These are phyloP conservation scores for Tricholoma terreum DNA, from an alignment of 768 basidiomycete species.

Conservation along the genomic window DNA sequence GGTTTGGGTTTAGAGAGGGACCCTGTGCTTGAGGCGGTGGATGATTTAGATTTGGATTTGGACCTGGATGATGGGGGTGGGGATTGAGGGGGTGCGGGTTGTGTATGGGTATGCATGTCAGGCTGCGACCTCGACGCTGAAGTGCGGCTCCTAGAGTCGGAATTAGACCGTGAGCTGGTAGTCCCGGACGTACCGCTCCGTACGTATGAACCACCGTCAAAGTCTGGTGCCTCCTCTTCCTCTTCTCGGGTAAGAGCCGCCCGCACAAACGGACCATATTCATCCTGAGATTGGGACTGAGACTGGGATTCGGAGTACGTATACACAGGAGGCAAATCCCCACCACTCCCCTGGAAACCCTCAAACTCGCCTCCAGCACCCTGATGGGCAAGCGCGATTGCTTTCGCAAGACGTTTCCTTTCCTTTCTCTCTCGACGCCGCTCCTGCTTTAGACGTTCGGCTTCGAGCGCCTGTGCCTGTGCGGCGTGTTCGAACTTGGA, in stretches of 20 bases:
- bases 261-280: background rate
- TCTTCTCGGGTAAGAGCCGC: background rate
- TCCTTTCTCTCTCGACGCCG: slow-evolving; percentile 32
- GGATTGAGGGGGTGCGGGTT: background rate
- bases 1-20: background rate
- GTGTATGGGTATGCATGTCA: background rate
- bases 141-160: background rate
- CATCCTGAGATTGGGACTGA: too few species aligned
- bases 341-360: slow-evolving; percentile 54
- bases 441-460: slow-evolving; percentile 43
- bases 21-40: background rate
- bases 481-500: slow-evolving; percentile 39
- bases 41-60: background rate
- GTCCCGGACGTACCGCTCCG: background rate
- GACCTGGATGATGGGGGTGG: background rate
- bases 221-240: background rate
- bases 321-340: slow-evolving; percentile 7
- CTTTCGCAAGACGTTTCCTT: slow-evolving; percentile 32
- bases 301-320: slow-evolving; percentile 3
- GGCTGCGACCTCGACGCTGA: background rate
- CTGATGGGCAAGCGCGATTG: slow-evolving; percentile 31
- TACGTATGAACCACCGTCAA: background rate
- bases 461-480: slow-evolving; percentile 35
- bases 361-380: slow-evolving; percentile 48
- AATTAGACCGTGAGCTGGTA: background rate